Evolutionary conservation across 2,329 filamentous ascomycete genomes (phyloP).

Genomic region (Elsinoe fawcettii): DNA sequence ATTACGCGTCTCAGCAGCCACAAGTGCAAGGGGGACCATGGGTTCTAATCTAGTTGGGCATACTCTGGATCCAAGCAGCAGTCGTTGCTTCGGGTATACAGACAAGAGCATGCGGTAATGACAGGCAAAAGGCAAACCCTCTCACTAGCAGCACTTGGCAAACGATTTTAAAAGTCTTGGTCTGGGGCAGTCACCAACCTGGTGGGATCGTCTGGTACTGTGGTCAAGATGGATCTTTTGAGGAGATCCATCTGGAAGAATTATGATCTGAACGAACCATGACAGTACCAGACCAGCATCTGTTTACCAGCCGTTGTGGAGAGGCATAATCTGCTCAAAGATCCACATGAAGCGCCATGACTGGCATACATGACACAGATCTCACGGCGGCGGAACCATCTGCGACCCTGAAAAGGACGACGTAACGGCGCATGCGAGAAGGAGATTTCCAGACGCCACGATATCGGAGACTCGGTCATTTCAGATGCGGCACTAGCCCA

Average conservation of each 20-base stretch:
- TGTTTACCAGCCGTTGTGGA: background rate
- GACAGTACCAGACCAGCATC: background rate
- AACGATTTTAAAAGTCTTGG: slow-evolving; percentile 3
- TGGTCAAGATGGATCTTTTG: background rate
- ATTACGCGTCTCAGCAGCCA: slow-evolving; percentile 11
- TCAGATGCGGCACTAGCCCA: background rate
- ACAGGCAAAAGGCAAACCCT: background rate
- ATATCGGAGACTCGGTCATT: background rate
- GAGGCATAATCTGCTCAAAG: background rate
- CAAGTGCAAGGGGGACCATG: background rate
- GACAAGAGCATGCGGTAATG: background rate
- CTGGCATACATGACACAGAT: background rate
- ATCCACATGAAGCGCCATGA: background rate
- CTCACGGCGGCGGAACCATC: background rate
- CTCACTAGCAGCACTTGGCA: slow-evolving; percentile 6
- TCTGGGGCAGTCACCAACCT: slow-evolving; percentile 3
- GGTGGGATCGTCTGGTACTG: background rate
- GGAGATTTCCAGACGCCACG: slow-evolving; percentile 5
- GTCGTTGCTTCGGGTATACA: background rate
- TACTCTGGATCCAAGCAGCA: background rate
- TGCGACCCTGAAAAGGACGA: background rate
- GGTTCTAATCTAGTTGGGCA: background rate
- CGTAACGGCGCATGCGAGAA: slow-evolving; percentile 6
- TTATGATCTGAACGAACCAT: background rate
- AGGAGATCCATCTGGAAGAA: background rate